Evolutionary conservation across 2,329 filamentous ascomycete species (phyloP), one percentile per base, ranked within the genome.

Genomic region (Ploettnerulaceae sp.): DNA sequence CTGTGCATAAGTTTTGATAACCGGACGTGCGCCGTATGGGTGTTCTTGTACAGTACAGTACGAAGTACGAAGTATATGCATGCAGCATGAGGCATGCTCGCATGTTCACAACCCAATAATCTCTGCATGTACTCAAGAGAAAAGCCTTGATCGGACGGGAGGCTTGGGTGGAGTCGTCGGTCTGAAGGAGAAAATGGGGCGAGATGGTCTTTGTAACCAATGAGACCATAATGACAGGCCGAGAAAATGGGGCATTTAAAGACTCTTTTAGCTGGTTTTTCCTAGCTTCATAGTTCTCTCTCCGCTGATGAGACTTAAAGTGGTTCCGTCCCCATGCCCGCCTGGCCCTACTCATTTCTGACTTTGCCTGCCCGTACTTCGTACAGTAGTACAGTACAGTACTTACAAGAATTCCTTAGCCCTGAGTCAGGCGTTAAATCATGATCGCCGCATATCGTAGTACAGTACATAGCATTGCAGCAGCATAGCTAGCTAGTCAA

Each of bases 81-180:
- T 38, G 28, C 28, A 5, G 11, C 11, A 29, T 29, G 17, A 12
- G 9, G 12, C 12, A 31, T 31, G 14, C 7, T n/a, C 17, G 24
- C 28, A 33, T 33, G 26, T 29, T 11, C 26, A 29, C 26, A 4
- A 8, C 14, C 9, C 26, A 29, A 26, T 18, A 33, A 42, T 33
- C 28, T 32, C 39, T 42, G 20, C 28, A 42, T 8, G 9, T 32
- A 32, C 39, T 42, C 29, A 24, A 12, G 17, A 14, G 39, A 33
- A 42, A 42, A 42, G 28, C 39, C 39, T 42, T 42, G 28, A 42
- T 33, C 39, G 28, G 21, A 29, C 39, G 28, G 20, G 28, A 32
- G 28, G 39, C 39, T 33, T 42, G 20, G 29, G 39, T 39, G 36
- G 36, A 39, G 39, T 9, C 25, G 28, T 33, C 28, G 39, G 38